Conservation (phyloP, 192 early-diverging fungal genomes). For the Coemansia sp. region DNA sequence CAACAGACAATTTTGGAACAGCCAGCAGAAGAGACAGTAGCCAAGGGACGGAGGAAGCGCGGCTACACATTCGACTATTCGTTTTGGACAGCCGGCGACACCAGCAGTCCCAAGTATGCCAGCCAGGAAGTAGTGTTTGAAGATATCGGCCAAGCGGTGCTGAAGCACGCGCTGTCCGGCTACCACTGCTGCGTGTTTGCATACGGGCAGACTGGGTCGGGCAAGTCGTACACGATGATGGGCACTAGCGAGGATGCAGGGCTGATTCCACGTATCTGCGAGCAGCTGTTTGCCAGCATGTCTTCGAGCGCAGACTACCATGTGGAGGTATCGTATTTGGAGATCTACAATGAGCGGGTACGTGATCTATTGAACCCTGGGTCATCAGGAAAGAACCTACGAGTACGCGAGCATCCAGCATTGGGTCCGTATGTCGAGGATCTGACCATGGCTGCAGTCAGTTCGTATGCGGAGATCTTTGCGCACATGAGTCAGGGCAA, state of each 20-base stretch:
- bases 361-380: slow-evolving; percentile 80
- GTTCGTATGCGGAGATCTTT: slow-evolving; percentile 69
- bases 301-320: slow-evolving; percentile 49
- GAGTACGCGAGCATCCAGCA: slow-evolving; percentile 81
- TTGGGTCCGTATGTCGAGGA: slow-evolving; percentile 93
- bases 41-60: slow-evolving; percentile 27
- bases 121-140: slow-evolving; percentile 77
- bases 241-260: slow-evolving; percentile 68
- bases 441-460: slow-evolving; percentile 82
- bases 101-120: slow-evolving; percentile 65
- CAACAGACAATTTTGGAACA: slow-evolving; percentile 68
- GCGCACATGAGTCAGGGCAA: slow-evolving; percentile 82
- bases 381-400: slow-evolving; percentile 68
- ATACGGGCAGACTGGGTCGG: slow-evolving; percentile 65
- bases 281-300: slow-evolving; percentile 77
- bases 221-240: slow-evolving; percentile 73
- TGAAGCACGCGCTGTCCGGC: slow-evolving; percentile 86
- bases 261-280: slow-evolving; percentile 86
- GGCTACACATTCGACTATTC: slow-evolving; percentile 87
- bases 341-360: slow-evolving; percentile 90
- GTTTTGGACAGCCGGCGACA: slow-evolving; percentile 81
- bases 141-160: slow-evolving; percentile 74
- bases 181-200: slow-evolving; percentile 96
- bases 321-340: slow-evolving; percentile 88
- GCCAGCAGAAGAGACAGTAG: slow-evolving; percentile 28